Conservation (phyloP, 2,329 filamentous ascomycete species). For the Claviceps arundinis region DNA sequence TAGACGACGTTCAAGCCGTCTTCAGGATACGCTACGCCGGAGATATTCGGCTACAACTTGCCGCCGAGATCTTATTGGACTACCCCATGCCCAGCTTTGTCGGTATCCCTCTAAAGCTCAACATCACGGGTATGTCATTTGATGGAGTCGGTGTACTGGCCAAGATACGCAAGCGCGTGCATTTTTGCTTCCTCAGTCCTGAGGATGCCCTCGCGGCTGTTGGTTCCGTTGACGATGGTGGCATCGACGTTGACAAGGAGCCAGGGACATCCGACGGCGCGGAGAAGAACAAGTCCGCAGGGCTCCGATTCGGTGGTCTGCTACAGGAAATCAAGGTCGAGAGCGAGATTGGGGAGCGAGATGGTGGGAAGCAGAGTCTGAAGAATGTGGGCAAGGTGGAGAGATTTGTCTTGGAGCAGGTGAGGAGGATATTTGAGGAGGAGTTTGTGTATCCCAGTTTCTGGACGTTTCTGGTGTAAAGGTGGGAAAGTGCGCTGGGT, state of each 20-base stretch:
- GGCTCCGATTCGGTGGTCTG: conserved; percentile 50
- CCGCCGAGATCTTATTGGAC: conserved; percentile 88
- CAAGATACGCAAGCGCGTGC: conserved; percentile 74
- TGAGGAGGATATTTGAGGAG: conserved; percentile 93
- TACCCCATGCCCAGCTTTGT: conserved; percentile 99
- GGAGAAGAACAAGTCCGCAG: conserved; percentile 13
- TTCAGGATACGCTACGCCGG: conserved; percentile 84
- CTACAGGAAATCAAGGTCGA: conserved; percentile 91
- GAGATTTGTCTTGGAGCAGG: conserved; percentile 91
- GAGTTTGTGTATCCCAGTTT: conserved; percentile 98
- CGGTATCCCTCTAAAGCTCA: conserved; percentile 83
- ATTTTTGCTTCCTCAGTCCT: conserved; percentile 88
- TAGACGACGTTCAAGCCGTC: conserved; percentile 85
- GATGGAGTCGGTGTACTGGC: conserved; percentile 89
- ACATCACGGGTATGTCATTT: conserved; percentile 89
- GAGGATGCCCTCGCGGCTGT: conserved; percentile 76
- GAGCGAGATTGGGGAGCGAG: conserved; percentile 90
- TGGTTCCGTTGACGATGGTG: conserved; percentile 29
- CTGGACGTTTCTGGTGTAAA: conserved; percentile 85
- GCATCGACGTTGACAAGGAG: conserved; percentile 5
- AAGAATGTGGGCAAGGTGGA: conserved; percentile 99
- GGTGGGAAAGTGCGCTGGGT: background rate
- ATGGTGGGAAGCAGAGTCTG: conserved; percentile 82
- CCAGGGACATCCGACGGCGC: conserved; percentile 11
- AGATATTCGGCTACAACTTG: conserved; percentile 75